A percentile compares a stretch with the other conserved stretches of the same genome.
Conservation (phyloP, 257 asterid genomes). For the Rehmannia glutinosa region DNA sequence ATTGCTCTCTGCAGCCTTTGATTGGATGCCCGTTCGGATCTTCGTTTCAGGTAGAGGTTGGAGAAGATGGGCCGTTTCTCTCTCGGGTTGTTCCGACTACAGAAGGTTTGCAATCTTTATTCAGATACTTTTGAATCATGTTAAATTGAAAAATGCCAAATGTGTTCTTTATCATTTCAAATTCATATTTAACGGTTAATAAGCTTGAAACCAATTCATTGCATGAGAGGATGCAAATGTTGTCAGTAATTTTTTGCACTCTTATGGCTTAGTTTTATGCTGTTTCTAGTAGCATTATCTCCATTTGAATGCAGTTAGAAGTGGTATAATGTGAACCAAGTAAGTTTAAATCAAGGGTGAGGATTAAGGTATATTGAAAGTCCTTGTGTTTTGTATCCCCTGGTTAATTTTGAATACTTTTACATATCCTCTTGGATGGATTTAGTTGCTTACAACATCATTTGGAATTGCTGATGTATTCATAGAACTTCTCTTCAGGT, state of each 20-base stretch:
- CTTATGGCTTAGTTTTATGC: not conserved
- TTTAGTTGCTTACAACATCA: not conserved
- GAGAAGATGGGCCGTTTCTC: constrained; percentile 64
- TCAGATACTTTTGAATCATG: not conserved
- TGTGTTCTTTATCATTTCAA: not conserved
- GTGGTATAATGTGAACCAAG: not conserved
- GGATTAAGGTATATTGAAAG: too few species aligned
- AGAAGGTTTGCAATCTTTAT: constrained; percentile 42
- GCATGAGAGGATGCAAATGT: not conserved
- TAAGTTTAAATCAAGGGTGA: too few species aligned
- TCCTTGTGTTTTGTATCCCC: too few species aligned
- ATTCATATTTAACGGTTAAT: not conserved
- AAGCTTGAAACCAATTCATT: not conserved
- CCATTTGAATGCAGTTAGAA: not conserved
- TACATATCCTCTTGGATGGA: too few species aligned
- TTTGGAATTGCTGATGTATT: constrained; percentile 10
- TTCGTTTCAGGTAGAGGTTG: constrained; percentile 66
- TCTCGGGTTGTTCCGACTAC: constrained; percentile 47
- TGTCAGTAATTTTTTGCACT: not conserved
- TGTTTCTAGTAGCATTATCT: not conserved
- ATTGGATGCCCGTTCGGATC: constrained; percentile 85
- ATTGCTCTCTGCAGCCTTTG: constrained; percentile 74
- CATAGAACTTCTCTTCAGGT: constrained; percentile 35
- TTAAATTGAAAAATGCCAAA: not conserved
- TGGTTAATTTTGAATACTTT: too few species aligned